phyloP scores from a whole-genome alignment of 2,329 filamentous ascomycete genomes.

The Trichoderma simmonsii region DNA sequence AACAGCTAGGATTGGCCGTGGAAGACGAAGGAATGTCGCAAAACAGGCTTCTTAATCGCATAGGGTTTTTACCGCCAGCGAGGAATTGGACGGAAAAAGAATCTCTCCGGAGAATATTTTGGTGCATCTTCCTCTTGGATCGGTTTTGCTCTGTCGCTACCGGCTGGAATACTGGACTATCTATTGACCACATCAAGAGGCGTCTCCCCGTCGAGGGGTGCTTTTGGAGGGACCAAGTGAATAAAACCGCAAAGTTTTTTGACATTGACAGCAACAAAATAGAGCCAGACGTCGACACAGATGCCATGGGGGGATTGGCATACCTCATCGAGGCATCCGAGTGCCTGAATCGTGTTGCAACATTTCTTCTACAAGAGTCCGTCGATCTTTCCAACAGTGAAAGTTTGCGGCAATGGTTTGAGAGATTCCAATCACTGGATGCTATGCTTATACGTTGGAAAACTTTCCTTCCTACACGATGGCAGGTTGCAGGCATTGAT shows the following conservation, averaged over 20 bases:
- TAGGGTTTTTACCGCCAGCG: slow-evolving; percentile 27
- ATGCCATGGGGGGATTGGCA: slow-evolving; percentile 38
- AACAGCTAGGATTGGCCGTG: slow-evolving; percentile 27
- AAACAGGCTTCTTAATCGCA: slow-evolving; percentile 22
- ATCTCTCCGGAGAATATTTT: slow-evolving; percentile 37
- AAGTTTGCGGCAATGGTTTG: slow-evolving; percentile 41
- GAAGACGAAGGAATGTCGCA: slow-evolving; percentile 22
- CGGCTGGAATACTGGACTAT: slow-evolving; percentile 38
- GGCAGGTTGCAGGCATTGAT: slow-evolving; percentile 40
- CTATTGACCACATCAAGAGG: slow-evolving; percentile 34
- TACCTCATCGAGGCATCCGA: slow-evolving; percentile 47
- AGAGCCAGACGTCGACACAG: slow-evolving; percentile 6
- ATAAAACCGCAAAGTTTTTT: slow-evolving; percentile 22
- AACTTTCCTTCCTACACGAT: slow-evolving; percentile 42
- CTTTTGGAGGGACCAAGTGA: slow-evolving; percentile 34
- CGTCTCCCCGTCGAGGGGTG: slow-evolving; percentile 36
- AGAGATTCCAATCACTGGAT: slow-evolving; percentile 45
- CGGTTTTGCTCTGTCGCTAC: slow-evolving; percentile 33
- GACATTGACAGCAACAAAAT: slow-evolving; percentile 25
- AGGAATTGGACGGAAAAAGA: slow-evolving; percentile 30
- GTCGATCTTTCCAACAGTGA: slow-evolving; percentile 36
- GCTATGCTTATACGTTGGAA: slow-evolving; percentile 45
- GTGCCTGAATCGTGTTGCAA: slow-evolving; percentile 40
- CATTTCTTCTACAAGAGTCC: slow-evolving; percentile 41
- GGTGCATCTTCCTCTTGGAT: slow-evolving; percentile 37